Base-by-base conservation (phyloP, 805 yeast species). In the Wickerhamiella galacta region DNA sequence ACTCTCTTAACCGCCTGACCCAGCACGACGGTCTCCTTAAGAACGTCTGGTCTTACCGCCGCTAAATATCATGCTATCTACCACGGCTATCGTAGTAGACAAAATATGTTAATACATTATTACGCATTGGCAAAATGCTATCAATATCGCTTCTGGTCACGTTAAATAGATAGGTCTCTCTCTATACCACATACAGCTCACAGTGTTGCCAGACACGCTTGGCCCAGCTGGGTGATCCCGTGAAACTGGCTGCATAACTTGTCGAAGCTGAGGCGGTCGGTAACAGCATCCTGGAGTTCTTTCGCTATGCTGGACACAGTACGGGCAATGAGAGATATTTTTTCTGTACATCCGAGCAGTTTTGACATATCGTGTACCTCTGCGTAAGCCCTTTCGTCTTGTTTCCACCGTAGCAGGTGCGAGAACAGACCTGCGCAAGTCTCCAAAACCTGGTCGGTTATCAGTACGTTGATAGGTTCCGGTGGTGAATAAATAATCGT, bases 1-100 rank as follows among this genome's bases (percentile, higher is more conserved):
- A 90, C 71, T 82, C 95, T 49, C 68, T 90, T 63, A 90, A 90
- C 94, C 83, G 98, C 74, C 79, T 90, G 61, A 93, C 96, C 54
- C 95, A 90, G 73, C 78, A 75, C 61, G 96, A 90, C 64, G 96
- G 96, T 72, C 72, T 90, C 63, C 72, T 90, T 66, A 80, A 80
- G 75, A 85, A 83, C 45, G 60, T 55, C 41, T 55, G 48, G 49
- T 50, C 57, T 34, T 55, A 53, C 56, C 44, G 51, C 47, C 57
- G 58, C 46, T 55, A 53, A 52, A 36, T 39, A 24, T 8, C 26
- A 22, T 26, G 24, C 20, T 26, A 26, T 32, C 20, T 32, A 32
- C 5, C 14, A 12, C 26, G 8, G 14, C 26, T n/a, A n/a, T n/a
- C n/a, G n/a, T n/a, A n/a, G n/a, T n/a, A 24, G 14, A 4, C 14